Percentiles rank a stretch among this genome's conserved stretches.
These are phyloP conservation scores for Penicillium turbatum DNA, from an alignment of 495 filamentous ascomycete species.

Conservation along the genomic window DNA sequence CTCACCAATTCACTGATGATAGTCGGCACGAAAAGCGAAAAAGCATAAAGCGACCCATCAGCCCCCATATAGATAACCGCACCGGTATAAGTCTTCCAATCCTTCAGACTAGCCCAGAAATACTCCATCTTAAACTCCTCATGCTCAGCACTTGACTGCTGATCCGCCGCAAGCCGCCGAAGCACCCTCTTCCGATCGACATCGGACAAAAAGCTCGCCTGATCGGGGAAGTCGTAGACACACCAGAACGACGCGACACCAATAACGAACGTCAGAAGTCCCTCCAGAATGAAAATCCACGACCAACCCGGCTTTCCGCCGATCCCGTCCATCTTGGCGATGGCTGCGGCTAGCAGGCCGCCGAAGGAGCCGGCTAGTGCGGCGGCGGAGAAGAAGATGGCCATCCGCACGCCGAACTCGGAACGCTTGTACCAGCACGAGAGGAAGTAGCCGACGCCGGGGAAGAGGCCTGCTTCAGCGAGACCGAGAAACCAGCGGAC, in stretches of 20 bases:
- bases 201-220: constrained; percentile 70
- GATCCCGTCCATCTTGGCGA: constrained; percentile 62
- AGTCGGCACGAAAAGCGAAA: constrained; percentile 83
- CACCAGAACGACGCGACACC: constrained; percentile 75
- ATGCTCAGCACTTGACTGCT: constrained; percentile 73
- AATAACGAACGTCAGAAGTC: constrained; percentile 68
- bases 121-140: constrained; percentile 75
- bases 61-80: constrained; percentile 77
- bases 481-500: constrained; percentile 84
- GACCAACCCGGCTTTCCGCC: constrained; percentile 64
- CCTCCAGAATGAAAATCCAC: constrained; percentile 67
- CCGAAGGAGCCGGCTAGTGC: constrained; percentile 79
- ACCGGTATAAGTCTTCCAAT: constrained; percentile 84
- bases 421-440: constrained; percentile 82
- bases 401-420: constrained; percentile 73
- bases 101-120: constrained; percentile 68
- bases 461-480: constrained; percentile 79
- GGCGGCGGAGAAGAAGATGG: constrained; percentile 83
- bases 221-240: constrained; percentile 85
- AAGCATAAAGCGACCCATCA: constrained; percentile 73
- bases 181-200: constrained; percentile 71
- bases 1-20: constrained; percentile 63
- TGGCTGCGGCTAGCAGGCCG: constrained; percentile 36
- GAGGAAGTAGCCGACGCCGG: constrained; percentile 84
- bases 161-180: constrained; percentile 65